Conservation (phyloP, 2,329 filamentous ascomycete species). For the Fusarium armeniacum region DNA sequence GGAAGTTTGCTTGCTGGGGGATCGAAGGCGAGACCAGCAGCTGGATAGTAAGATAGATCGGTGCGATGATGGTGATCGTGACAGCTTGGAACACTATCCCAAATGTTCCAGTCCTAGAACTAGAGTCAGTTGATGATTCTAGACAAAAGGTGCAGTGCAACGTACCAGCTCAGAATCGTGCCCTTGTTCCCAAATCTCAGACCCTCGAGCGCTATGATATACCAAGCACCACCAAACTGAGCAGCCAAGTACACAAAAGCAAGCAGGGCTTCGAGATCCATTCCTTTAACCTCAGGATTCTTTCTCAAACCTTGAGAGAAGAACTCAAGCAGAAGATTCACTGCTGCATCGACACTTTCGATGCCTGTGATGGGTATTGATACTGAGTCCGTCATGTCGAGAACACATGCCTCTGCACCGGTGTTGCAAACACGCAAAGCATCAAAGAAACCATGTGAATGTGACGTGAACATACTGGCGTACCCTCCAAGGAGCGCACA, state of each 20-base stretch:
- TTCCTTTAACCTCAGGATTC: neutral
- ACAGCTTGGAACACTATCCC: slow-evolving; percentile 39
- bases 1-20: neutral
- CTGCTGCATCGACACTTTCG: slow-evolving; percentile 10
- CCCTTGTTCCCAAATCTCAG: slow-evolving; percentile 34
- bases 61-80: slow-evolving; percentile 42
- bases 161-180: slow-evolving; percentile 37
- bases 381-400: slow-evolving; percentile 30
- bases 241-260: slow-evolving; percentile 41
- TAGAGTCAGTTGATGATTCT: neutral
- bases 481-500: slow-evolving; percentile 42
- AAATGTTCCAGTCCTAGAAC: slow-evolving; percentile 37
- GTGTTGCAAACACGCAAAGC: slow-evolving; percentile 26
- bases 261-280: slow-evolving; percentile 34
- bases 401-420: slow-evolving; percentile 1
- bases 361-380: slow-evolving; percentile 1
- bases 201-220: slow-evolving; percentile 36
- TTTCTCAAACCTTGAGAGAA: slow-evolving; percentile 38
- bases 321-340: slow-evolving; percentile 38
- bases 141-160: neutral
- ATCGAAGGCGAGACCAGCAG: slow-evolving; percentile 28
- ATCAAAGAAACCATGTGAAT: slow-evolving; percentile 40
- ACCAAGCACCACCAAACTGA: slow-evolving; percentile 45
- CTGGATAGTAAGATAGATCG: slow-evolving; percentile 39
- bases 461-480: slow-evolving; percentile 34